Evolutionary conservation across 2,329 filamentous ascomycete genomes (phyloP), one percentile per base, ranked within the genome.

Genomic region (Colletotrichum endophyticum): DNA sequence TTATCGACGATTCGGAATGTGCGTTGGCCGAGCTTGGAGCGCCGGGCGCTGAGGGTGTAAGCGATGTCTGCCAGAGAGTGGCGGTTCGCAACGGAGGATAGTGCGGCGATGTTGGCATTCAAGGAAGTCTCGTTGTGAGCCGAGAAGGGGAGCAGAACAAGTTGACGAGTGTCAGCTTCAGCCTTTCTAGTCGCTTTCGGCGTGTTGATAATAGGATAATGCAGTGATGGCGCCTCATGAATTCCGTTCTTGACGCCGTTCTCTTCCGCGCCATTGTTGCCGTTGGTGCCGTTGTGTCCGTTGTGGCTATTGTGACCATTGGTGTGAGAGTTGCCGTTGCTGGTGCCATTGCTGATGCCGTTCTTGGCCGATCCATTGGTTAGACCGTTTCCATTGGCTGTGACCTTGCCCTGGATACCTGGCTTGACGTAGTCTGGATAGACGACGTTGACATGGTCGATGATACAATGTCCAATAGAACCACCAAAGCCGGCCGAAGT

Each of bases 101-200:
- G n/a, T 2, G 75, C 72, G 12, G 70, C 59, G 13, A 80, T 70
- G 28, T 80, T 79, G 8, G 61, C 13, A 22, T 76, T 67, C 3
- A 81, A 77, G 9, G 80, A 78, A 4, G 44, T 16, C 11, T 78
- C 53, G 34, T 79, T 79, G 13, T 80, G 79, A 0, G 80, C 80
- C 1, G 80, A 80, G 61, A 81, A 79, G 7, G 79, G 79, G 3
- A 82, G 67, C 5, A 82, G 15, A 7, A 81, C 77, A 3, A 78
- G 53, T 9, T 77, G 63, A 6, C 78, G 79, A 22, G 78, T 78
- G 16, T n/a, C 16, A 9, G 78, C 78, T 13, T 78, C 49, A 8
- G 70, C 64, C 36, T 61, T 61, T 16, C 30, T 27, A 15, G 64
- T n/a, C 15, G 66, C 59, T 32, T 57, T 28, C 8, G 72, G 69